Base-by-base conservation (phyloP, 2,329 filamentous ascomycete genomes). In the Leptoxyphium fumago region DNA sequence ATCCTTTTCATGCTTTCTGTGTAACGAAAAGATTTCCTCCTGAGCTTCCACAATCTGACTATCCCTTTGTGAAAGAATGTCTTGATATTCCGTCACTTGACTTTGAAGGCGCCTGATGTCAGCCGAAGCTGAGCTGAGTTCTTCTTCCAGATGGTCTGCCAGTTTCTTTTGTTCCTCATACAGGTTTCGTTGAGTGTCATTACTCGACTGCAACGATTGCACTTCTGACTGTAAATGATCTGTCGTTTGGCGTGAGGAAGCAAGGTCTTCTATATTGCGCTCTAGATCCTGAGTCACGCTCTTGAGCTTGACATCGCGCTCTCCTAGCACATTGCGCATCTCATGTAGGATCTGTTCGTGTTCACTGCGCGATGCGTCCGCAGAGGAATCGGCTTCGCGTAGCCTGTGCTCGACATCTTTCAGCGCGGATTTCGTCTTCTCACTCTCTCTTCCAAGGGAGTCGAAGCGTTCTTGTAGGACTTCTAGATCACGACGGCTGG, bases 41-140 rank as follows among this genome's bases (percentile, higher is more conserved):
- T 36, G 13, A 13, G 32, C 32, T 13, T 11, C 29, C 34, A 50
- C 49, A 29, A 49, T 43, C 38, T 52, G 34, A 10, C 53, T 45
- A 13, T 51, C 18, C 30, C 52, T 43, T 3, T 15, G 43, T 13
- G 17, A n/a, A 14, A 55, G 44, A 11, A 50, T 36, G 28, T 45
- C 14, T 13, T 43, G 39, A n/a, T 44, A 28, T 38, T 30, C 40
- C 17, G 47, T 29, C 29, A 46, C 42, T 28, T 46, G 44, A 11
- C 36, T 36, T 32, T 43, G 38, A 14, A 41, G 14, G 17, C 44
- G 41, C 5, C 43, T 30, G n/a, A 42, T 28, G 7, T 39, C 42
- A 15, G 44, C 30, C 26, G 53, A 48, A 17, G 53, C 51, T n/a
- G 48, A 44, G 18, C 45, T 40, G 5, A 53, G 45, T 29, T 50